phyloP scores from a whole-genome alignment of 495 filamentous ascomycete genomes.

The Lasiosphaeriaceae sp. region DNA sequence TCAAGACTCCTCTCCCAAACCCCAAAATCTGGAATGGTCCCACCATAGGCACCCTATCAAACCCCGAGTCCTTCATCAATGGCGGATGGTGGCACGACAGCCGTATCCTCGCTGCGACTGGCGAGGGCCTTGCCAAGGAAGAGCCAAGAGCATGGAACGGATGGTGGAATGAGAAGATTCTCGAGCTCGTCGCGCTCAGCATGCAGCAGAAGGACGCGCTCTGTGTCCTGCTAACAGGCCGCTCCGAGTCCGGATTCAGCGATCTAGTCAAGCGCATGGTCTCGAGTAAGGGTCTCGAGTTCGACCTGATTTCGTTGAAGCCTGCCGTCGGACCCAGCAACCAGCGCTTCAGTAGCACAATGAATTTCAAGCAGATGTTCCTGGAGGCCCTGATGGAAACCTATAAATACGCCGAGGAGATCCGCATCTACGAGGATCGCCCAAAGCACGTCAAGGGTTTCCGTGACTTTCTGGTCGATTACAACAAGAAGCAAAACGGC shows the following conservation, averaged over 20 bases:
- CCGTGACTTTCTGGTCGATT: conserved; percentile 69
- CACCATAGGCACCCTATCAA: conserved; percentile 71
- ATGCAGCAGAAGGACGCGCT: conserved; percentile 86
- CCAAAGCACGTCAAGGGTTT: conserved; percentile 68
- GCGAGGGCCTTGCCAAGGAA: conserved; percentile 77
- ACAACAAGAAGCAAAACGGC: conserved; percentile 56
- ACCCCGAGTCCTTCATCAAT: conserved; percentile 69
- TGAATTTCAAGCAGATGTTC: conserved; percentile 83
- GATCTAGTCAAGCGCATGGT: conserved; percentile 82
- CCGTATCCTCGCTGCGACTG: conserved; percentile 79
- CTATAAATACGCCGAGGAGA: conserved; percentile 77
- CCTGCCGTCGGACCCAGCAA: conserved; percentile 74
- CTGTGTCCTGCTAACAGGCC: conserved; percentile 84
- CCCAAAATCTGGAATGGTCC: conserved; percentile 76
- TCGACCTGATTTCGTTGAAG: conserved; percentile 87
- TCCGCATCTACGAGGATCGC: conserved; percentile 64
- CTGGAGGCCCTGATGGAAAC: conserved; percentile 76
- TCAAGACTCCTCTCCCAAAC: conserved; percentile 85
- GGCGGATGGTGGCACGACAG: conserved; percentile 98
- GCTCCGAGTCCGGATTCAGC: conserved; percentile 70
- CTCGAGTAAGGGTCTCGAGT: conserved; percentile 70
- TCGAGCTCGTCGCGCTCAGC: conserved; percentile 74
- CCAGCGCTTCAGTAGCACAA: conserved; percentile 71
- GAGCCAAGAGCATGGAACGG: conserved; percentile 82
- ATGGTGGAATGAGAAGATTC: conserved; percentile 97